Evolutionary conservation across 2,329 filamentous ascomycete genomes (phyloP).

Genomic region (Cordyceps fumosorosea): DNA sequence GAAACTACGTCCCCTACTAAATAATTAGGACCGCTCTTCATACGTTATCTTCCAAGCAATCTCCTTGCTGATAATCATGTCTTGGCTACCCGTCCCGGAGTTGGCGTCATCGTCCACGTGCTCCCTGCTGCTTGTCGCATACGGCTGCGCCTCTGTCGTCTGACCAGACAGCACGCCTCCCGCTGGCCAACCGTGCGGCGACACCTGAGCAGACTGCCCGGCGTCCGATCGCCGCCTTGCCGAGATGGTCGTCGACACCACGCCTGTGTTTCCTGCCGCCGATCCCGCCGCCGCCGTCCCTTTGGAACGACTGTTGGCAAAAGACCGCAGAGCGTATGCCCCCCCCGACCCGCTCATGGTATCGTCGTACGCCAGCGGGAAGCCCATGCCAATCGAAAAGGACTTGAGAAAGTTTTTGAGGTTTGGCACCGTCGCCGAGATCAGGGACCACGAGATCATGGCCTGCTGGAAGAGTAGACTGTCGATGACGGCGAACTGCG

Average conservation of each 20-base stretch:
- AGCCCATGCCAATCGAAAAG: slow-evolving; percentile 15
- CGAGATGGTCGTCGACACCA: not conserved
- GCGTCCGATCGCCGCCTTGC: not conserved
- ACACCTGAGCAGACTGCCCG: not conserved
- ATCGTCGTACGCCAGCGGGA: slow-evolving; percentile 13
- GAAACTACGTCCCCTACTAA: not conserved
- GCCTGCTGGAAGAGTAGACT: slow-evolving; percentile 17
- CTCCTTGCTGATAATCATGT: slow-evolving; percentile 18
- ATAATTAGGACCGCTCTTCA: slow-evolving; percentile 1
- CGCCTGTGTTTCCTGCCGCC: not conserved
- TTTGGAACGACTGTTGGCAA: slow-evolving; percentile 11
- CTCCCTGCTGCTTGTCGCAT: not conserved
- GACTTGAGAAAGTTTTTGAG: slow-evolving; percentile 19
- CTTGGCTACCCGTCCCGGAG: slow-evolving; percentile 16
- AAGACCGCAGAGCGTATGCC: slow-evolving; percentile 9
- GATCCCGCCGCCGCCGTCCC: not conserved
- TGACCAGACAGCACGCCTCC: not conserved
- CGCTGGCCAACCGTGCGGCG: not conserved
- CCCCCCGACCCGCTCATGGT: slow-evolving; percentile 11
- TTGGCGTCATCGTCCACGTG: slow-evolving; percentile 5
- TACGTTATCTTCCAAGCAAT: slow-evolving; percentile 15
- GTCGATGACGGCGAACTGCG: slow-evolving; percentile 15
- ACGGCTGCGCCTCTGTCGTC: not conserved
- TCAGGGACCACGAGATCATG: slow-evolving; percentile 18
- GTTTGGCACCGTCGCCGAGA: slow-evolving; percentile 20